Base-by-base conservation (phyloP, 306 rosid genomes). In the Vigna nakashimae region DNA sequence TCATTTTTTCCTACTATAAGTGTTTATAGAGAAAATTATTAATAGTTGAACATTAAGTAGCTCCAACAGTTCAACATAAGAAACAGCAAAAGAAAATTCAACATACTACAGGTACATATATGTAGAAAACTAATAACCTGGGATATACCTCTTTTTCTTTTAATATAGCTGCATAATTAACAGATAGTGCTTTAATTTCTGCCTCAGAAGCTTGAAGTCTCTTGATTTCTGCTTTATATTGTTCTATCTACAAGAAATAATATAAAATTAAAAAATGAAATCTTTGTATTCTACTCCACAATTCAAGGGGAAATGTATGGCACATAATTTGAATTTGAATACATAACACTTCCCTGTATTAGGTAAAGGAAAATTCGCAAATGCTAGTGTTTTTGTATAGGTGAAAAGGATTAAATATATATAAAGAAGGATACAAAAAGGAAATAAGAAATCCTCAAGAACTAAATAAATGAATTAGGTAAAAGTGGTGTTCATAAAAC, bases 191-290 rank as follows among this genome's bases (percentile, higher is more conserved):
- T 88, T 95, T 92, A 77, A 95, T 92, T 86, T 95, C 97, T 34
- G 92, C 89, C 84, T 95, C 98, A 0, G 98, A 95, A 71, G 92
- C 93, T 85, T 91, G 95, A 84, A 95, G 98, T 83, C 88, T 92
- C 88, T 87, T 89, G 76, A 95, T 91, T 81, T 95, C 96, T 52
- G 87, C 81, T 85, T 79, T 88, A 78, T 86, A 92, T 69, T 86
- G 92, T 63, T 89, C 96, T 79, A 92, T 83, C 98, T 92, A 80
- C 83, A 79, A 82, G 58, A 62, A 80, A 56, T 13, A 69, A 20
- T 60, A 75, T 26, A 58, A 53, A 69, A 75, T 74, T 50, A 12
- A 6, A 6, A 42, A 75, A 32, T 62, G 17, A 71, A 15, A 62
- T 13, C 46, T 70, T 73, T 18, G 36, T 64, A 45, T 63, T 62